phyloP scores from a whole-genome alignment of 108 stramenopile genomes.

The Discostella pseudostelligera region DNA sequence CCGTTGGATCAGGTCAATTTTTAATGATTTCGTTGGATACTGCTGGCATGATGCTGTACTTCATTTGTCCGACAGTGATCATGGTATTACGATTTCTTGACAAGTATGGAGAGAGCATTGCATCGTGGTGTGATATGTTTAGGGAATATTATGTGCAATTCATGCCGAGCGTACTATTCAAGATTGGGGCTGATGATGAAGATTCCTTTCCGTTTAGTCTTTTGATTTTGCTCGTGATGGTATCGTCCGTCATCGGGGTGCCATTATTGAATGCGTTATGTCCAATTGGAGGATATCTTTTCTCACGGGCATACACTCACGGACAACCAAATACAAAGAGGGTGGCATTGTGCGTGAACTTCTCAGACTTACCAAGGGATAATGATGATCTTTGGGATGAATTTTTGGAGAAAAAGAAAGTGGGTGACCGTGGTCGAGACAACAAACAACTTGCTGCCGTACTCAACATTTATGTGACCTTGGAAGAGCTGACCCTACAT shows the following conservation, averaged over 20 bases:
- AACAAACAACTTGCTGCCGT: constrained; percentile 12
- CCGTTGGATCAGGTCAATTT: constrained; percentile 50
- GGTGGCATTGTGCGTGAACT: constrained; percentile 45
- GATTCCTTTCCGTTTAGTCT: constrained; percentile 9
- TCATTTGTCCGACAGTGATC: constrained; percentile 27
- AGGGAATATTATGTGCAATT: neutral
- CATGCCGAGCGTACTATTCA: neutral
- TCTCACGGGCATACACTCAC: constrained; percentile 35
- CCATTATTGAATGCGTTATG: constrained; percentile 37
- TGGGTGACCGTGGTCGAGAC: neutral
- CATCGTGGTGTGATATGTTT: neutral
- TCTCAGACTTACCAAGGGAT: constrained; percentile 26
- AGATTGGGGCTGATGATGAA: constrained; percentile 1
- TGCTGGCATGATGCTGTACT: constrained; percentile 37
- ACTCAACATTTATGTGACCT: constrained; percentile 42
- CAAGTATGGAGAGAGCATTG: constrained; percentile 23
- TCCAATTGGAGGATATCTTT: constrained; percentile 48
- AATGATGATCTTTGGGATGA: neutral
- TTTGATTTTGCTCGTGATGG: constrained; percentile 11
- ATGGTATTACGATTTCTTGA: constrained; percentile 33
- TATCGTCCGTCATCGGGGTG: constrained; percentile 30
- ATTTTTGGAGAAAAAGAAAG: constrained; percentile 8
- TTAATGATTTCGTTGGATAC: constrained; percentile 49
- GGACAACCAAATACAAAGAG: constrained; percentile 46
- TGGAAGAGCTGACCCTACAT: constrained; percentile 27